Percentiles rank a stretch among this genome's conserved stretches.
These are phyloP conservation scores for Marasmius sp. DNA, from an alignment of 1,284 basidiomycete genomes.

Conservation along the genomic window DNA sequence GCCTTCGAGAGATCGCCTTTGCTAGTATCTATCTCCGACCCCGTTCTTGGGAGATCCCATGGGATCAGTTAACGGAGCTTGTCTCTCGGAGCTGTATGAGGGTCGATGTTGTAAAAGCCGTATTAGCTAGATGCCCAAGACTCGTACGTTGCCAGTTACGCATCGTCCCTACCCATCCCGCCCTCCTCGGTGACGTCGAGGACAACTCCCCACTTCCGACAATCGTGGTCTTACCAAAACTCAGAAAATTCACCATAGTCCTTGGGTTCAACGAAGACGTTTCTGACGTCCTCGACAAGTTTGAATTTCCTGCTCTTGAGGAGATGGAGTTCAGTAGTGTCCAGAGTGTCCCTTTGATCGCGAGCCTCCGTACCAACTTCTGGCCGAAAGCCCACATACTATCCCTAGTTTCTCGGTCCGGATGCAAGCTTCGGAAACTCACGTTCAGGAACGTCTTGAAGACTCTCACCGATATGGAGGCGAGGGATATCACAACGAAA, in stretches of 20 bases:
- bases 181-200: not conserved
- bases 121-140: not conserved
- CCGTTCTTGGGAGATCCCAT: not conserved
- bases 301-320: not conserved
- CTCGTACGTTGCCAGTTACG: not conserved
- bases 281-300: not conserved
- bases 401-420: not conserved
- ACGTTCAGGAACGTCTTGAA: not conserved
- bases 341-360: not conserved
- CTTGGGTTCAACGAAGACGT: not conserved
- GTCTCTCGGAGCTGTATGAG: not conserved
- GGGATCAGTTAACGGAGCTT: not conserved
- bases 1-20: not conserved
- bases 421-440: not conserved
- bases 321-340: not conserved
- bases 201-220: too few species aligned
- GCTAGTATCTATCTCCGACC: not conserved
- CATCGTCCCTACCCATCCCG: not conserved
- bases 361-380: not conserved
- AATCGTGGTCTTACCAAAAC: not conserved
- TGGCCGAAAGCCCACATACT: not conserved
- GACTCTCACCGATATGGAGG: not conserved
- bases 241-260: not conserved
- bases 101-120: not conserved
- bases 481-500: not conserved